Evolutionary conservation across 2,329 filamentous ascomycete genomes (phyloP), one percentile per base, ranked within the genome.

Genomic region (Diplodia corticola): DNA sequence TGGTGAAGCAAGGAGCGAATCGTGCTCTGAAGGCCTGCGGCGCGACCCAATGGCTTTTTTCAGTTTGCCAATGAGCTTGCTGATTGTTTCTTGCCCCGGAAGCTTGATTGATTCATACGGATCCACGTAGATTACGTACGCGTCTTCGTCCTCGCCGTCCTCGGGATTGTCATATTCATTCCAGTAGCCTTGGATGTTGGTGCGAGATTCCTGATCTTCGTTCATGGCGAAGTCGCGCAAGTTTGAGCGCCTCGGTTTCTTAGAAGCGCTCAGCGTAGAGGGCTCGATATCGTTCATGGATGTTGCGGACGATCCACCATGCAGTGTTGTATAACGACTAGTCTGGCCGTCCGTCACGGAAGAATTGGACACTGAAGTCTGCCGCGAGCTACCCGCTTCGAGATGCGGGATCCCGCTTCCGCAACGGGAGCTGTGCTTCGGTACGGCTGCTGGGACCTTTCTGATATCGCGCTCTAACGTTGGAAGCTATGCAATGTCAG

Each of bases 161-260:
- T 91, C 92, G 9, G 90, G 91, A 74, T 93, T 80, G 70, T 96
- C 92, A 76, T 94, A 95, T 76, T 96, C 92, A 76, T 91, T 94
- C 91, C 92, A 96, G 74, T 94, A 95, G 60, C 76, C 67, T 37
- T 66, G 60, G n/a, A n/a, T 7, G 50, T 28, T 44, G 37, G 15
- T 24, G 67, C 68, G 46, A 17, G 48, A 4, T 68, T 40, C 63
- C 63, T 44, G 54, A 3, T 33, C 53, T 20, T 59, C 50, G 15
- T 26, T 33, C 20, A 46, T 53, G 15, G 64, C 46, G 17, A 61
- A 53, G 17, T 60, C 48, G 13, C 64, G 64, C 49, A 66, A 20
- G 20, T 61, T 61, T 9, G 57, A 61, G 17, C 50, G 24, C 35
- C 63, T 46, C 12, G 37, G 49, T 48, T 64, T 53, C 30, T 55